phyloP scores from a whole-genome alignment of 768 basidiomycete species.

The Termitomyces sp. region DNA sequence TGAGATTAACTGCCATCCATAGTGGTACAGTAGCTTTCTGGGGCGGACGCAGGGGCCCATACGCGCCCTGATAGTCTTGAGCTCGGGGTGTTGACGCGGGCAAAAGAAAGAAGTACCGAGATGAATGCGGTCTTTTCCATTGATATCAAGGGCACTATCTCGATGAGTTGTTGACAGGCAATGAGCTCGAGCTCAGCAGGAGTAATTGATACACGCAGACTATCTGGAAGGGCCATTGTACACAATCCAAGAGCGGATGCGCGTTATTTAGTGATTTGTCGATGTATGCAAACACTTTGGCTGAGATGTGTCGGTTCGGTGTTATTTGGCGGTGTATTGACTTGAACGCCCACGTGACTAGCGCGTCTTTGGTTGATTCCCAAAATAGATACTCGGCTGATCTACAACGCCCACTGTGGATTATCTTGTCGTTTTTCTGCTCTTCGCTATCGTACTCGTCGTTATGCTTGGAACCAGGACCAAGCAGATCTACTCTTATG shows the following conservation, averaged over 20 bases:
- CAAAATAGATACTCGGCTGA: constrained; percentile 14
- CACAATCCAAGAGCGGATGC: background rate
- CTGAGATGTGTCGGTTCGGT: too few relatives aligned
- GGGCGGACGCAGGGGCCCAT: constrained; percentile 91
- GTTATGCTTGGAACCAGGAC: constrained; percentile 61
- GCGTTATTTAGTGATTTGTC: background rate
- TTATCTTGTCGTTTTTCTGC: constrained; percentile 10
- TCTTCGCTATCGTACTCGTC: constrained; percentile 15
- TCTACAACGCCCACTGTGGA: background rate
- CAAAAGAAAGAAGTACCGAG: constrained; percentile 52
- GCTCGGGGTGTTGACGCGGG: constrained; percentile 13
- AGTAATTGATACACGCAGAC: constrained; percentile 68
- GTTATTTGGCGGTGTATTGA: background rate
- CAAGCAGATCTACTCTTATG: constrained; percentile 66
- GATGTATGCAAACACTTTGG: too few relatives aligned
- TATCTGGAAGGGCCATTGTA: constrained; percentile 74
- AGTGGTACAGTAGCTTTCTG: constrained; percentile 83
- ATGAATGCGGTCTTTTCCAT: constrained; percentile 94
- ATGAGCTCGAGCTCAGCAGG: constrained; percentile 88
- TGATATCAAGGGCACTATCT: constrained; percentile 83
- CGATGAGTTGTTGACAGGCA: constrained; percentile 79
- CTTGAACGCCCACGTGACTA: constrained; percentile 20
- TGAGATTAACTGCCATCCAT: constrained; percentile 95
- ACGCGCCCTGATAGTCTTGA: constrained; percentile 66
- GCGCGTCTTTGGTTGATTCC: constrained; percentile 25